These are phyloP conservation scores for Sporothrix pallida DNA, from an alignment of 2,329 filamentous ascomycete genomes.

Conservation along the genomic window DNA sequence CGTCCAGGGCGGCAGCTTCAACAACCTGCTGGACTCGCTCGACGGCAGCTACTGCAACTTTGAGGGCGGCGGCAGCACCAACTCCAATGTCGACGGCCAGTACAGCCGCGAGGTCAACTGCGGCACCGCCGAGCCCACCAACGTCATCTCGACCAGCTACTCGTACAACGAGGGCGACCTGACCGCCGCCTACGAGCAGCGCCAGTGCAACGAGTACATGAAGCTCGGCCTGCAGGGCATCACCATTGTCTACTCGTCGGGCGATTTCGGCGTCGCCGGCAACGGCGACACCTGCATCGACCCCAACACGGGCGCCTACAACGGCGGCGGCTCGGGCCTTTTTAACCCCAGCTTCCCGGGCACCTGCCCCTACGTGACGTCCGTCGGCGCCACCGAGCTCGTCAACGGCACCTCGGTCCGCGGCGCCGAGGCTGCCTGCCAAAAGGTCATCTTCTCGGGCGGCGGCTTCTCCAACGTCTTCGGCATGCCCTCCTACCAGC, in stretches of 20 bases:
- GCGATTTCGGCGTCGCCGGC: constrained; percentile 56
- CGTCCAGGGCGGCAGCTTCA: constrained; percentile 41
- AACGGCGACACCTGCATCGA: constrained; percentile 48
- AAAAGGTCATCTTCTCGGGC: constrained; percentile 53
- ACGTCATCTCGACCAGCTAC: constrained; percentile 62
- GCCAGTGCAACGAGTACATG: constrained; percentile 63
- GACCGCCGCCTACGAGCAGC: constrained; percentile 54
- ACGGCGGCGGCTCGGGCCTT: constrained; percentile 45
- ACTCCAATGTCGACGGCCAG: constrained; percentile 41
- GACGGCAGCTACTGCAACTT: constrained; percentile 54
- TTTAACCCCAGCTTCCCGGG: constrained; percentile 57
- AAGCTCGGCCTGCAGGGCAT: constrained; percentile 61
- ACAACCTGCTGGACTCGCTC: constrained; percentile 49
- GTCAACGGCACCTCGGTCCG: constrained; percentile 47
- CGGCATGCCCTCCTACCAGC: constrained; percentile 51
- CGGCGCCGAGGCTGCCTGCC: constrained; percentile 52
- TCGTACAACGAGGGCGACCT: constrained; percentile 59
- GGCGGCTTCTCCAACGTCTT: constrained; percentile 57
- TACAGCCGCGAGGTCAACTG: constrained; percentile 52
- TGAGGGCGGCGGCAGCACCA: constrained; percentile 47
- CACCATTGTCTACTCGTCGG: constrained; percentile 57
- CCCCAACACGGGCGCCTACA: constrained; percentile 41
- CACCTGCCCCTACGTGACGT: constrained; percentile 57
- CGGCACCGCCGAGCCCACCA: constrained; percentile 52
- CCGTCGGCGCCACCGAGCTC: constrained; percentile 59